A percentile compares a stretch with the other conserved stretches of the same genome.
Evolutionary conservation across 106 monocot species (phyloP).

Genomic region (Gastrodia elata): DNA sequence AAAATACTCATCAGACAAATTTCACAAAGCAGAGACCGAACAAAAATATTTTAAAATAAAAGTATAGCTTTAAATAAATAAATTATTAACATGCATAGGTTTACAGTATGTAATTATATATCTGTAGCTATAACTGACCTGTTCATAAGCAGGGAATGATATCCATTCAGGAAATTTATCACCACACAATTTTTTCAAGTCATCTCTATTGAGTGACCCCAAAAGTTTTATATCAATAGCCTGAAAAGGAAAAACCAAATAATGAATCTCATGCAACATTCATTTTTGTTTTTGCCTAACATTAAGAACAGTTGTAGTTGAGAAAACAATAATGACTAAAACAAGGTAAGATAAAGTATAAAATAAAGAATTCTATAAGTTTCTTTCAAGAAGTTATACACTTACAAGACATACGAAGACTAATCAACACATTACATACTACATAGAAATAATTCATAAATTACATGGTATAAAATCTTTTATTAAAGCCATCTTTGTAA

Average conservation of each 20-base stretch:
- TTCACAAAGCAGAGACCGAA: neutral
- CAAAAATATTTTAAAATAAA: neutral
- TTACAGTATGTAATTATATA: neutral
- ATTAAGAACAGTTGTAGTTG: too few relatives aligned
- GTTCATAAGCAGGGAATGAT: constrained; percentile 90
- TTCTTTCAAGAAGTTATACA: too few relatives aligned
- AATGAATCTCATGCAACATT: neutral
- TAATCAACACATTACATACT: too few relatives aligned
- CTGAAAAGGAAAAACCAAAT: constrained; percentile 40
- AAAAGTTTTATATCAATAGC: constrained; percentile 84
- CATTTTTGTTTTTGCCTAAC: too few relatives aligned
- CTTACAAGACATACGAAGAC: too few relatives aligned
- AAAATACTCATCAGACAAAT: neutral
- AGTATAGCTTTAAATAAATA: neutral
- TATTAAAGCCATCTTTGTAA: too few relatives aligned
- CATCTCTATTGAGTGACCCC: constrained; percentile 81
- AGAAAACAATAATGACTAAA: too few relatives aligned
- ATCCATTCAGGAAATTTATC: constrained; percentile 93
- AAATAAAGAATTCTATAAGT: too few relatives aligned
- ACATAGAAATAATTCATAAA: too few relatives aligned
- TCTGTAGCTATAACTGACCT: constrained; percentile 30
- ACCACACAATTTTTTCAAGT: constrained; percentile 87
- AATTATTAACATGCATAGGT: neutral
- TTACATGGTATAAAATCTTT: too few relatives aligned
- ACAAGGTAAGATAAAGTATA: too few relatives aligned